A percentile compares a stretch with the other conserved stretches of the same genome.
Evolutionary conservation across 2,329 filamentous ascomycete genomes (phyloP).

Genomic region (Beauveria scarabaeidicola): DNA sequence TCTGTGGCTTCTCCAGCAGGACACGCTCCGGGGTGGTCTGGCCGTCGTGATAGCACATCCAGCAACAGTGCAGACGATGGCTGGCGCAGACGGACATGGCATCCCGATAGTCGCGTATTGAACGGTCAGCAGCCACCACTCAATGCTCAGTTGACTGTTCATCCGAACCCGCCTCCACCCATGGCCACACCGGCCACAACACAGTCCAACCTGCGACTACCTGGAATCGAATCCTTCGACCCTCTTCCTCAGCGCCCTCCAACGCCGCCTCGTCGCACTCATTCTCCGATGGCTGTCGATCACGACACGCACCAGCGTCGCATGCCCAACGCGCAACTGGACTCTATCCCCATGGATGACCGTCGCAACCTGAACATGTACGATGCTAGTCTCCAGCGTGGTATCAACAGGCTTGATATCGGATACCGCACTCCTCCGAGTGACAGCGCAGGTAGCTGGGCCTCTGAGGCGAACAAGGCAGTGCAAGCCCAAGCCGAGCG

Average conservation of each 20-base stretch:
- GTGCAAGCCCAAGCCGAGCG: constrained; percentile 46
- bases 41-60: constrained; percentile 55
- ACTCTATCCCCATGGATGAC: constrained; percentile 32
- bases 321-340: constrained; percentile 19
- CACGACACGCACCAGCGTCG: constrained; percentile 31
- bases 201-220: constrained; percentile 60
- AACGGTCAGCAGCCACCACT: constrained; percentile 61
- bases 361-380: constrained; percentile 47
- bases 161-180: constrained; percentile 44
- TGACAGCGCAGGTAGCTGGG: constrained; percentile 48
- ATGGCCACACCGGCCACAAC: constrained; percentile 37
- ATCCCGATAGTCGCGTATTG: constrained; percentile 64
- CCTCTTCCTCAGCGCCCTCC: constrained; percentile 56
- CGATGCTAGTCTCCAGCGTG: constrained; percentile 58
- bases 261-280: constrained; percentile 54
- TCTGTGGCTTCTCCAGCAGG: constrained; percentile 50
- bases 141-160: constrained; percentile 57
- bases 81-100: constrained; percentile 82
- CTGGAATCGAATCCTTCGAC: constrained; percentile 89
- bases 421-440: constrained; percentile 40
- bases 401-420: constrained; percentile 59
- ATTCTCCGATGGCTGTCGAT: constrained; percentile 74
- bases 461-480: constrained; percentile 46
- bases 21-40: constrained; percentile 30
- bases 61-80: constrained; percentile 59